A percentile compares a stretch with the other conserved stretches of the same genome.
phyloP scores from a whole-genome alignment of 2,329 filamentous ascomycete species.

The Cladosporium sp. region DNA sequence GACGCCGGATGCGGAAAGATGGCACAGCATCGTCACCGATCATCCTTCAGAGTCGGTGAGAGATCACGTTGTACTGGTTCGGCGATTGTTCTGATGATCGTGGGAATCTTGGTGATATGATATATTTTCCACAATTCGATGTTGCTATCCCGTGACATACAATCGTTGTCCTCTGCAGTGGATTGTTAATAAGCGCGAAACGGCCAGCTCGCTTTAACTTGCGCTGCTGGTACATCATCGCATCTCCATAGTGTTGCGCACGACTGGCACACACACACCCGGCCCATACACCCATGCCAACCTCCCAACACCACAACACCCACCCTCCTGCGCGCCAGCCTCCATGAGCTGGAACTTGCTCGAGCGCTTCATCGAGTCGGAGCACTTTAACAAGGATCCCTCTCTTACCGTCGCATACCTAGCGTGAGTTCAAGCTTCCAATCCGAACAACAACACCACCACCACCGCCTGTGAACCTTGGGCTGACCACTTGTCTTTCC shows the following conservation, averaged over 20 bases:
- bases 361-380: slow-evolving; percentile 87
- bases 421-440: slow-evolving; percentile 59
- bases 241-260: slow-evolving; percentile 5
- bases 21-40: background rate
- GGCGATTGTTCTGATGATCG: background rate
- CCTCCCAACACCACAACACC: background rate
- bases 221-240: slow-evolving; percentile 4
- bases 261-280: background rate
- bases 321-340: slow-evolving; percentile 13
- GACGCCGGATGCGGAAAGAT: slow-evolving; percentile 9
- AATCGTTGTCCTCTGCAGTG: background rate
- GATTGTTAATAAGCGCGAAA: background rate
- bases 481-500: background rate
- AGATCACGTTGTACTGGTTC: background rate
- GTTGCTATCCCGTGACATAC: background rate
- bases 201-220: background rate
- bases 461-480: background rate
- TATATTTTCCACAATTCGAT: background rate
- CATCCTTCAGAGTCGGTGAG: slow-evolving; percentile 1
- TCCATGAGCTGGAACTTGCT: slow-evolving; percentile 72
- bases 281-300: background rate
- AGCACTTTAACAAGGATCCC: slow-evolving; percentile 89
- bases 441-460: background rate
- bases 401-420: slow-evolving; percentile 87
- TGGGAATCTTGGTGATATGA: background rate